Base-by-base conservation (phyloP, 306 rosid species). In the Elaeagnus macrophylla region DNA sequence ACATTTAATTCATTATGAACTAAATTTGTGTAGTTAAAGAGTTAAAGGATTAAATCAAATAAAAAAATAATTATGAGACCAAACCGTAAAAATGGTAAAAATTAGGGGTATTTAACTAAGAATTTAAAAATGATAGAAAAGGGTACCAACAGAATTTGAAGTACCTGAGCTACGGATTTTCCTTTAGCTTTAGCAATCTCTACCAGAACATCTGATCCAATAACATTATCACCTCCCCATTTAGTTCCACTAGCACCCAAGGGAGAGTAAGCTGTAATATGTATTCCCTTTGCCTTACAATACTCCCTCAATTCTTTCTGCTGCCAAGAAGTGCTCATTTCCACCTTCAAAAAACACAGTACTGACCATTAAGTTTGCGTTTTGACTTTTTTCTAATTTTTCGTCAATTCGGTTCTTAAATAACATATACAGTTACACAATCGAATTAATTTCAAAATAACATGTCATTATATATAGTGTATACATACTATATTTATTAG, bases 241-340 rank as follows among this genome's bases (percentile, higher is more conserved):
- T 0, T 3, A 0, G 79, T 48, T 5, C 75, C 74, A 1, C 43
- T 41, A 0, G 70, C 70, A 2, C 87, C 87, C 6, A 77, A 39
- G 11, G 87, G 81, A 65, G 83, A 71, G 39, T 57, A 77, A 17
- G 87, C 83, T 6, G 76, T 74, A 32, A 81, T 41, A 35, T 64
- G 64, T n/a, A 81, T 59, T 3, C 67, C 83, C 54, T 81, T 81
- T 37, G 19, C 61, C 36, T 55, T 15, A 18, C 87, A 81, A 53
- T 64, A 77, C 39, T 71, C 71, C 36, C 74, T 71, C 16, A 71
- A 5, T n/a, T 71, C 49, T 35, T 51, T 66, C 51, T 77, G 81
- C 50, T 71, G 80, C 81, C 87, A 81, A n/a, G 38, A 42, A 1
- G 83, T 69, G 54, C 51, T 81, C 79, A 81, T 67, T 67, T 77